Evolutionary conservation across 2,329 filamentous ascomycete species (phyloP).

Genomic region (Sporothrix mexicana): DNA sequence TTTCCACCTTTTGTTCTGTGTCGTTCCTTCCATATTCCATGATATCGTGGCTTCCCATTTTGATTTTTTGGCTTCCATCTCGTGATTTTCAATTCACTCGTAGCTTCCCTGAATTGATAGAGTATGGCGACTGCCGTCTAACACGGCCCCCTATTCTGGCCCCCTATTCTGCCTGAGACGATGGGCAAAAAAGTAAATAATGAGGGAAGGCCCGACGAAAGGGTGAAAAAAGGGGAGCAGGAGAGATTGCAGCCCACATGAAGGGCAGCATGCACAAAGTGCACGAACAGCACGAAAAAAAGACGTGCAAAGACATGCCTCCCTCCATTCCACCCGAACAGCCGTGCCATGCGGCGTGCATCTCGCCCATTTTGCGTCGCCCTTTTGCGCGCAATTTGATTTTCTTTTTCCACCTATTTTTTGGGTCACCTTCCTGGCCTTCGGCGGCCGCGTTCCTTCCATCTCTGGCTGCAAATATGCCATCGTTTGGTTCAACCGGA

Average conservation of each 20-base stretch:
- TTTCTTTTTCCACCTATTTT: slow-evolving; percentile 5
- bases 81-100: neutral
- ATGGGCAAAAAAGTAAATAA: slow-evolving; percentile 25
- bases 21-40: slow-evolving; percentile 18
- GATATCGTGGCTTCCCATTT: neutral
- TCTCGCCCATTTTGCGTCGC: slow-evolving; percentile 14
- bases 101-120: neutral
- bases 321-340: slow-evolving; percentile 29
- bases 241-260: slow-evolving; percentile 15
- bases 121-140: neutral
- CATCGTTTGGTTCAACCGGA: neutral
- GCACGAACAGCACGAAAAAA: neutral
- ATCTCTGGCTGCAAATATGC: neutral
- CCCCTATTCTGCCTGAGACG: slow-evolving; percentile 20
- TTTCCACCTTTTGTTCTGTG: neutral
- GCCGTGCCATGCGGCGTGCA: slow-evolving; percentile 19
- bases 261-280: slow-evolving; percentile 13
- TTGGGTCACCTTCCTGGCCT: neutral
- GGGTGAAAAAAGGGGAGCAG: slow-evolving; percentile 23
- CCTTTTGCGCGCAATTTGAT: slow-evolving; percentile 21
- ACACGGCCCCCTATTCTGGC: slow-evolving; percentile 16
- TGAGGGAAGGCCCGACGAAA: slow-evolving; percentile 21
- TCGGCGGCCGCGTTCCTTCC: slow-evolving; percentile 13
- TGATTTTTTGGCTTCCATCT: neutral
- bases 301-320: slow-evolving; percentile 23